Percentiles rank a stretch among this genome's conserved stretches.
These are phyloP conservation scores for Suillus americanus DNA, from an alignment of 768 basidiomycete species.

Conservation along the genomic window DNA sequence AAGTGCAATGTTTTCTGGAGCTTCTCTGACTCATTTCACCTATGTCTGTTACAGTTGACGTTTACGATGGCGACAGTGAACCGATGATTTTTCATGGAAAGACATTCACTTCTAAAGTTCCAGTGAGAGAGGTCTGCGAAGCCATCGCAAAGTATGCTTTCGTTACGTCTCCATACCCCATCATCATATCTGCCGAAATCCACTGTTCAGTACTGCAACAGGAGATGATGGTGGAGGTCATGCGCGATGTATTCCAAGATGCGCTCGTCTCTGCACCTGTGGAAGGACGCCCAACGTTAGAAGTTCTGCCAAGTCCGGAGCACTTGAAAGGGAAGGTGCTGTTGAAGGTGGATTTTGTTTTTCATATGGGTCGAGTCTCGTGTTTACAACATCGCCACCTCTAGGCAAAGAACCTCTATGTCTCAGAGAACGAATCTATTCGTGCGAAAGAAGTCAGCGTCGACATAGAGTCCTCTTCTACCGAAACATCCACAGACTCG, in stretches of 20 bases:
- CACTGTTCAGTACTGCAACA: slow-evolving; percentile 83
- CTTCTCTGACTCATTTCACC: not conserved
- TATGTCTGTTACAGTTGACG: slow-evolving; percentile 62
- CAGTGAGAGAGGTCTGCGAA: slow-evolving; percentile 75
- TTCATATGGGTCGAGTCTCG: not conserved
- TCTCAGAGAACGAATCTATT: slow-evolving; percentile 40
- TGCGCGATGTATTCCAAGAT: slow-evolving; percentile 62
- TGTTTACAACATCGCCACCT: slow-evolving; percentile 3
- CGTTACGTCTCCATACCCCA: slow-evolving; percentile 84
- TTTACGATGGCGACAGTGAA: slow-evolving; percentile 84
- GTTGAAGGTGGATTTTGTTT: slow-evolving; percentile 60
- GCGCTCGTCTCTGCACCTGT: slow-evolving; percentile 48
- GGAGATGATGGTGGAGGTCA: slow-evolving; percentile 72
- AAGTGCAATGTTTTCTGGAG: slow-evolving; percentile 29
- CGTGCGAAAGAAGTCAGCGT: slow-evolving; percentile 33
- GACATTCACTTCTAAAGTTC: slow-evolving; percentile 82
- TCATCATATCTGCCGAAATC: slow-evolving; percentile 92
- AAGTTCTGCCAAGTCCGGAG: slow-evolving; percentile 78
- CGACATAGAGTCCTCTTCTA: slow-evolving; percentile 43
- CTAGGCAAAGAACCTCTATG: slow-evolving; percentile 77
- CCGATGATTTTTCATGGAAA: slow-evolving; percentile 90
- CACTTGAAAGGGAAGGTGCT: slow-evolving; percentile 76
- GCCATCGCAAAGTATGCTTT: slow-evolving; percentile 92
- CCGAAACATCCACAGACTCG: slow-evolving; percentile 37
- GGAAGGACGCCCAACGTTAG: slow-evolving; percentile 48